Evolutionary conservation across 2,329 filamentous ascomycete species (phyloP), one percentile per base, ranked within the genome.

Genomic region (Aspergillus candidus): DNA sequence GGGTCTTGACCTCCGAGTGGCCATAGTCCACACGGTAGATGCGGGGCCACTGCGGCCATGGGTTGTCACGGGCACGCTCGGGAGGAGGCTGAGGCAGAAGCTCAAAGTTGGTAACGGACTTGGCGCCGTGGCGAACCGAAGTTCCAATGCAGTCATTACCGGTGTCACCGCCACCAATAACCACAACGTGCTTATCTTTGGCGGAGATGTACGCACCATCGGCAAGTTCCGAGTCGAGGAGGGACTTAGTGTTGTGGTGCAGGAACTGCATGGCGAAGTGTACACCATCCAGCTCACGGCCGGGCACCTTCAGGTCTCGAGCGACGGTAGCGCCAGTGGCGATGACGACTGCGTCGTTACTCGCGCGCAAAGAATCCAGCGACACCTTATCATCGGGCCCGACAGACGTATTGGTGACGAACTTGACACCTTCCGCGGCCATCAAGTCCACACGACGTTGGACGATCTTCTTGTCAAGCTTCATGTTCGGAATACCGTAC

Each of bases 401-500:
- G 56, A 97, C 78, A 31, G 82, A 72, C 43, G 88, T 81, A 49
- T 83, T 81, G 29, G 86, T 86, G 69, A 87, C 82, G 72, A 94
- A 95, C 40, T 78, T 77, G 62, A 96, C 73, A 38, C 91, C 91
- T 70, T 96, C 91, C 3, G 83, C 79, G 43, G 86, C 87, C 87
- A 96, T 91, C 70, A 97, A 89, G 69, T 96, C 88, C 38, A 93
- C 89, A 67, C 91, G 86, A 41, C 91, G 86, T 76, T 96, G 91
- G 48, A 97, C 91, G 52, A 96, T 83, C 63, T 88, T 88, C 79
- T 97, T 97, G 74, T 97, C 91, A 34, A 97, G 85, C 76, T 97
- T 97, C 91, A 97, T 97, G 76, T 97, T 97, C 55, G 91, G 91
- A 56, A 97, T 97, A 56, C 91, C 91, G 64, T 97, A 96, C 91